A percentile compares a stretch with the other conserved stretches of the same genome.
These are phyloP conservation scores for Lanmaoa pseudosensibilis DNA, from an alignment of 768 basidiomycete genomes.

Conservation along the genomic window DNA sequence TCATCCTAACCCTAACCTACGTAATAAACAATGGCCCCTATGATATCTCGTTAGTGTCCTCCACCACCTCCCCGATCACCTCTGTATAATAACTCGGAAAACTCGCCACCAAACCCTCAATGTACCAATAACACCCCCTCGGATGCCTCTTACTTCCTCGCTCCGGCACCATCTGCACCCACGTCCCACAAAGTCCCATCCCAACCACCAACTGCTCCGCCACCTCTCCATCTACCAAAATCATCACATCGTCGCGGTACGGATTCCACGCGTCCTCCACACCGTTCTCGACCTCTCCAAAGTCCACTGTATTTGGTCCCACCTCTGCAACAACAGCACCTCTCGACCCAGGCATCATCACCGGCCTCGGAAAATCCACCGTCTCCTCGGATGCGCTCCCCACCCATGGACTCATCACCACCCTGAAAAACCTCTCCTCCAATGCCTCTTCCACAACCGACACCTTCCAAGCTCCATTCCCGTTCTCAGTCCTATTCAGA, in stretches of 20 bases:
- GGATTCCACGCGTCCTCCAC: constrained; percentile 39
- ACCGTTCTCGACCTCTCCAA: not conserved
- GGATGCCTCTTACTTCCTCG: constrained; percentile 3
- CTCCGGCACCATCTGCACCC: constrained; percentile 34
- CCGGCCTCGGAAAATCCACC: constrained; percentile 36
- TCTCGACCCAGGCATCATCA: constrained; percentile 32
- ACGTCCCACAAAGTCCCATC: constrained; percentile 37
- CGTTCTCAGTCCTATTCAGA: not conserved
- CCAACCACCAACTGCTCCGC: constrained; percentile 22
- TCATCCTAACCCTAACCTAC: constrained; percentile 14
- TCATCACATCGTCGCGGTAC: constrained; percentile 27
- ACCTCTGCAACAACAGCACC: constrained; percentile 21
- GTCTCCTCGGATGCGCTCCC: constrained; percentile 31
- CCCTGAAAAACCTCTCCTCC: constrained; percentile 40
- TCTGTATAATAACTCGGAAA: constrained; percentile 51
- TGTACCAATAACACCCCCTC: constrained; percentile 51
- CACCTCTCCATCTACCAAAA: constrained; percentile 27
- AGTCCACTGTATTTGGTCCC: not conserved
- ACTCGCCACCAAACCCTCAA: constrained; percentile 49
- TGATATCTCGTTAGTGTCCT: not conserved
- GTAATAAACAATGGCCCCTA: not conserved
- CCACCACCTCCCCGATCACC: not conserved
- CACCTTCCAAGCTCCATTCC: not conserved
- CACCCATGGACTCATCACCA: constrained; percentile 57
- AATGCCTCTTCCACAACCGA: constrained; percentile 45